Conservation (phyloP, 495 filamentous ascomycete genomes). For the Echria macrotheca region DNA sequence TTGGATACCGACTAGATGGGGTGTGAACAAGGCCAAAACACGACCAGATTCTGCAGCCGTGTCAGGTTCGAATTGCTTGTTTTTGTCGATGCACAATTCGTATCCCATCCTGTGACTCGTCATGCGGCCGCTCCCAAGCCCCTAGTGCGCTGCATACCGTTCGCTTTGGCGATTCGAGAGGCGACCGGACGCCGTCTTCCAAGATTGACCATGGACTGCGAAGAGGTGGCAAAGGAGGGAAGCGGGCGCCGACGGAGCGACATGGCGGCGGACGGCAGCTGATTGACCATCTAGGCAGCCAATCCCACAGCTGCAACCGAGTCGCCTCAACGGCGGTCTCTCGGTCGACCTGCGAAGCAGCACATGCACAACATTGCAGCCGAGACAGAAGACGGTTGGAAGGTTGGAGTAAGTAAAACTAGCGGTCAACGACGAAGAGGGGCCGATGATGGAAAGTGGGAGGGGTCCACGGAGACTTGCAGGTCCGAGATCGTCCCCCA, state of each 20-base stretch:
- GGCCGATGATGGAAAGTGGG: too few relatives aligned
- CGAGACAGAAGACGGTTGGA: background rate
- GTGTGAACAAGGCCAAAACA: background rate
- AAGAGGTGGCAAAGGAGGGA: background rate
- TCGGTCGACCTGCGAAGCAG: background rate
- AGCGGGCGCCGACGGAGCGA: background rate
- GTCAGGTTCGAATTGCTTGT: background rate
- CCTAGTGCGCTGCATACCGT: too few relatives aligned
- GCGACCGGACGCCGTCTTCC: background rate
- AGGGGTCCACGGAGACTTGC: too few relatives aligned
- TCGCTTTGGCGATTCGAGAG: background rate
- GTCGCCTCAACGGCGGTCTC: constrained; percentile 28
- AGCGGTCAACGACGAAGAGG: constrained; percentile 3
- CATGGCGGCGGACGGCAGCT: constrained; percentile 14
- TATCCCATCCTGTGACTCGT: constrained; percentile 12
- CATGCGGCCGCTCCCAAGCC: too few relatives aligned
- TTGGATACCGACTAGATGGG: constrained; percentile 18
- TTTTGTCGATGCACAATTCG: constrained; percentile 2
- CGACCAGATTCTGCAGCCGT: constrained; percentile 6
- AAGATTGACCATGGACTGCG: background rate
- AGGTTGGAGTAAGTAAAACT: background rate
- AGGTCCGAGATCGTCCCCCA: too few relatives aligned
- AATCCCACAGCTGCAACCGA: constrained; percentile 16
- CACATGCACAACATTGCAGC: background rate
- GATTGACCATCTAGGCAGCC: constrained; percentile 15